Base-by-base conservation (phyloP, 176 grass and related monocot species). In the Aechmea fasciata region DNA sequence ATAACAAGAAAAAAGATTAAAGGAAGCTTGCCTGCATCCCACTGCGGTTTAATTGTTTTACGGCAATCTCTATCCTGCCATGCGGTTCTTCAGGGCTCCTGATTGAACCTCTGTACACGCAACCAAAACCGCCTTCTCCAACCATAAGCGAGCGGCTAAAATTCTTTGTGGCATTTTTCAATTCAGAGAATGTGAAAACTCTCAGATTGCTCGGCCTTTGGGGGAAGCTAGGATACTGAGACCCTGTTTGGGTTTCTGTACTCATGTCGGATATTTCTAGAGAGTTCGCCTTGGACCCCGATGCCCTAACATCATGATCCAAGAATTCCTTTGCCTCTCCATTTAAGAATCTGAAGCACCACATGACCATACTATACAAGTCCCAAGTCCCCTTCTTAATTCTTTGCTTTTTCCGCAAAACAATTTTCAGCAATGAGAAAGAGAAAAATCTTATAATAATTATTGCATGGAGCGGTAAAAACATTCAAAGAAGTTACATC, bases 121-220 rank as follows among this genome's bases (percentile, higher is more conserved):
- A 93, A 12, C 94, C 94, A 65, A 99, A 99, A 18, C 94, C 95
- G 49, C 95, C 95, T 88, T 99, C 95, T 3, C 95, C 95, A 18
- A 99, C 82, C 87, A 99, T 87, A 15, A 99, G 83, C 0, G 89
- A 87, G 14, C 87, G 61, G 71, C 95, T 99, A 75, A 99, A 99
- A 50, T 94, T 90, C 66, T 65, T 88, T 8, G 95, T 99, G 47
- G 87, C 90, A 73, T 63, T 74, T 80, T 81, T 99, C 74, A 99
- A 28, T 81, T 99, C 90, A 52, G 79, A 71, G 68, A 93, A 94
- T 13, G 95, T 53, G 80, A 99, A 99, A 20, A 82, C 80, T 69
- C 90, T 83, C 50, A 99, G 87, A 77, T 99, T 90, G 77, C 72
- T 68, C 9, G 82, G 84, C 2, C 51, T 84, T 63, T 99, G 89